Evolutionary conservation across 2,329 filamentous ascomycete genomes (phyloP).

Genomic region (Colletotrichum sp.): DNA sequence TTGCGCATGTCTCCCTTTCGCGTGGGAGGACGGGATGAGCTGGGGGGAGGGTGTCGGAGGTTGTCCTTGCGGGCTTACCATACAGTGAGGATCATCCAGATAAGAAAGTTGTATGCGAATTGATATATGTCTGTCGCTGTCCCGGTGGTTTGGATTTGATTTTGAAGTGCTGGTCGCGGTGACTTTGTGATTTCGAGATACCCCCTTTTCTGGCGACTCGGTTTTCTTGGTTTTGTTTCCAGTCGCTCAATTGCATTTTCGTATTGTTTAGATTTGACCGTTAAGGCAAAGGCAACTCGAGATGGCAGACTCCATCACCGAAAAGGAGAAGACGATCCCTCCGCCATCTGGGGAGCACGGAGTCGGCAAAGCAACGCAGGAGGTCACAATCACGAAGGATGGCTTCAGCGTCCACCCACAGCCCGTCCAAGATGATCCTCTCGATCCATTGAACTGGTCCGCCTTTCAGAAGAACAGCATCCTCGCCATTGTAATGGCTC

Average conservation of each 20-base stretch:
- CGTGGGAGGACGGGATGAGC: background rate
- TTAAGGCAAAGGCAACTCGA: background rate
- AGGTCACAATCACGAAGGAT: constrained; percentile 23
- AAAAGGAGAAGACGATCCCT: constrained; percentile 1
- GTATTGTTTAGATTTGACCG: background rate
- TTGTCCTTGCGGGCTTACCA: background rate
- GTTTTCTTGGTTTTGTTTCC: background rate
- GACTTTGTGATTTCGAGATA: background rate
- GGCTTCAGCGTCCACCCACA: constrained; percentile 40
- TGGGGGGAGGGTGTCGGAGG: background rate
- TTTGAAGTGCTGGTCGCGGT: background rate
- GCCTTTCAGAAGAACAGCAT: constrained; percentile 49
- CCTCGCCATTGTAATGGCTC: constrained; percentile 55
- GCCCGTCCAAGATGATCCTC: constrained; percentile 38
- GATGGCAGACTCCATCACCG: constrained; percentile 8
- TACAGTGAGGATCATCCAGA: background rate
- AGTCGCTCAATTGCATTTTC: background rate
- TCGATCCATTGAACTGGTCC: constrained; percentile 62
- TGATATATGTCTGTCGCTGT: background rate
- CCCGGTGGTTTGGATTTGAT: background rate
- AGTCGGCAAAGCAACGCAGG: constrained; percentile 11
- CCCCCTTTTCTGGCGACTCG: background rate
- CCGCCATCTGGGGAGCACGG: background rate
- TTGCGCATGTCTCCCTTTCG: background rate
- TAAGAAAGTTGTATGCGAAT: background rate